phyloP scores from a whole-genome alignment of 164 flowering plant genomes.

The Nymphaea colorata region DNA sequence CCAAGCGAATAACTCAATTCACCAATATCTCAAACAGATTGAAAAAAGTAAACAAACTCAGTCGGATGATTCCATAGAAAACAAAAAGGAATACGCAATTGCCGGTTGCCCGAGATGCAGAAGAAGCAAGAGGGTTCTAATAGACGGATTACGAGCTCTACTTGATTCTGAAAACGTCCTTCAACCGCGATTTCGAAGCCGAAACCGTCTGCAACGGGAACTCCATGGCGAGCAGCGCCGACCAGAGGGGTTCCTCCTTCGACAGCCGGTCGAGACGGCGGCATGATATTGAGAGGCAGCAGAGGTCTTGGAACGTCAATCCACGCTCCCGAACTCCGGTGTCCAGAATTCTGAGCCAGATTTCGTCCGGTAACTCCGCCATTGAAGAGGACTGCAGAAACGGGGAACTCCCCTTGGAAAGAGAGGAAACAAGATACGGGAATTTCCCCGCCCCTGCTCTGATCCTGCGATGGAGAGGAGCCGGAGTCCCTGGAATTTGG shows the following conservation, averaged over 20 bases:
- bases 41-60: no score
- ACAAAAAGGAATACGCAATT: no score
- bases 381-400: neutral
- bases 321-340: slow-evolving; percentile 18
- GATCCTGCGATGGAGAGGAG: no score
- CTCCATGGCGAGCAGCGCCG: slow-evolving; percentile 33
- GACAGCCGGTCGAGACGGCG: slow-evolving; percentile 37
- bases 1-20: no score
- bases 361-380: slow-evolving; percentile 47
- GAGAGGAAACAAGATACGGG: no score
- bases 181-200: neutral
- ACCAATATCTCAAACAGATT: no score
- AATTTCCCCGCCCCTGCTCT: no score
- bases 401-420: no score
- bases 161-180: neutral
- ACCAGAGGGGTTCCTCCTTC: slow-evolving; percentile 41
- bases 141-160: neutral
- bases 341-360: slow-evolving; percentile 45
- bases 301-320: slow-evolving; percentile 37
- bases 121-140: neutral
- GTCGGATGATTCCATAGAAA: no score
- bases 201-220: slow-evolving; percentile 12
- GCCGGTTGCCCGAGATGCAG: neutral
- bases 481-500: no score
- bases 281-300: slow-evolving; percentile 49